These are phyloP conservation scores for Pseudogymnoascus sp. DNA, from an alignment of 2,329 filamentous ascomycete genomes.

Conservation along the genomic window DNA sequence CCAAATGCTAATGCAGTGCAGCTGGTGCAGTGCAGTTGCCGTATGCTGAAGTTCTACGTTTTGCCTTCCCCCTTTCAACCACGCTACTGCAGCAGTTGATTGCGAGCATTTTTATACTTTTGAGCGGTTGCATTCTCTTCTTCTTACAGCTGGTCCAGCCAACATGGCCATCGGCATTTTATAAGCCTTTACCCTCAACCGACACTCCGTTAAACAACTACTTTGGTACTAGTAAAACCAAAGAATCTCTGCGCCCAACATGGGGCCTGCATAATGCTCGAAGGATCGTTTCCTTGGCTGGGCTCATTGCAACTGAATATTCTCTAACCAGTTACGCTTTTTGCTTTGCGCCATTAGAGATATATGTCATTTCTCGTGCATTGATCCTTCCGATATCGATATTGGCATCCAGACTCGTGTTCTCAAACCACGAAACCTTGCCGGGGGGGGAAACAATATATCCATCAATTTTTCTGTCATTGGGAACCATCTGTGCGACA, in stretches of 20 bases:
- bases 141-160: neutral
- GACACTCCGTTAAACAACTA: neutral
- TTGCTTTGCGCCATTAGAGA: constrained; percentile 1
- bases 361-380: neutral
- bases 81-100: neutral
- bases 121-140: neutral
- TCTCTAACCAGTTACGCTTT: neutral
- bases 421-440: neutral
- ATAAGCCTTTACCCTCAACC: neutral
- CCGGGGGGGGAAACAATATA: neutral
- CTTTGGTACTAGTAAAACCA: neutral
- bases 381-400: neutral
- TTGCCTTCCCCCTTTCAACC: constrained; percentile 1
- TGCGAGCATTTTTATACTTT: neutral
- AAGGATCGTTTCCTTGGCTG: neutral
- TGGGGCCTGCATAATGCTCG: neutral
- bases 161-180: neutral
- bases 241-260: neutral
- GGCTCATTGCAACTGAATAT: neutral
- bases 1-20: neutral
- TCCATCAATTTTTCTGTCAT: neutral
- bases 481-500: neutral
- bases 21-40: neutral
- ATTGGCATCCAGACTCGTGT: neutral
- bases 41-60: neutral